Percentiles rank a stretch among this genome's conserved stretches.
Evolutionary conservation across 169 alveolate genomes (phyloP).

Genomic region (Cryptosporidium ryanae): DNA sequence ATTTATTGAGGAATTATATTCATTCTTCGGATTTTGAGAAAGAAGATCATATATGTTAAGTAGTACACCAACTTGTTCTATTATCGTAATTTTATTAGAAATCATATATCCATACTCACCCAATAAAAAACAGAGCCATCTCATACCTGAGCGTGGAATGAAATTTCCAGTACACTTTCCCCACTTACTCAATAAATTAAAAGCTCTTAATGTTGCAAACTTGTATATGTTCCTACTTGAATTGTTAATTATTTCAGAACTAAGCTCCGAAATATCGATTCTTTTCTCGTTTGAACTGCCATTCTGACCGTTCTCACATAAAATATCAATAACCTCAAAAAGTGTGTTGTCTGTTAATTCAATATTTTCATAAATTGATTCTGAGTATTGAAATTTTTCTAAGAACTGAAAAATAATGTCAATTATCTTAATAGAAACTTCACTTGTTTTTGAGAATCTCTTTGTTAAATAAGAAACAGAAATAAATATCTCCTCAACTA

Average conservation of each 20-base stretch:
- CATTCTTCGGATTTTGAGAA: slow-evolving; percentile 9
- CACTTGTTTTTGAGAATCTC: slow-evolving; percentile 26
- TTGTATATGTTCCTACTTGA: slow-evolving; percentile 2
- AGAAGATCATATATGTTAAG: slow-evolving; percentile 20
- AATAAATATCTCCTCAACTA: slow-evolving; percentile 40
- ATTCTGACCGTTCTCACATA: slow-evolving; percentile 18
- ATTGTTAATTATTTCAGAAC: background rate
- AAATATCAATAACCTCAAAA: slow-evolving; percentile 56
- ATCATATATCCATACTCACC: slow-evolving; percentile 65
- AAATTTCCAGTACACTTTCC: slow-evolving; percentile 5
- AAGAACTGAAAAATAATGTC: slow-evolving; percentile 30
- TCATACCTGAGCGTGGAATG: slow-evolving; percentile 17
- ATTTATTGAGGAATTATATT: slow-evolving; percentile 21
- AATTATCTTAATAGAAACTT: slow-evolving; percentile 40
- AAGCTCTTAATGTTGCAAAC: slow-evolving; percentile 19
- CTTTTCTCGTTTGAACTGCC: slow-evolving; percentile 2
- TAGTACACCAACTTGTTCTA: slow-evolving; percentile 35
- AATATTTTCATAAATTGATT: background rate
- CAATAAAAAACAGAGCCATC: slow-evolving; percentile 56
- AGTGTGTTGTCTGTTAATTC: slow-evolving; percentile 60
- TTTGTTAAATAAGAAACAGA: slow-evolving; percentile 14
- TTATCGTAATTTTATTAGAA: slow-evolving; percentile 31
- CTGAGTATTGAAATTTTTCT: slow-evolving; percentile 19
- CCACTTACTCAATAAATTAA: slow-evolving; percentile 18
- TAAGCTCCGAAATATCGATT: background rate